Percentiles rank a stretch among this genome's conserved stretches.
These are phyloP conservation scores for Aureococcus anophagefferens DNA, from an alignment of 108 stramenopile genomes.

Conservation along the genomic window DNA sequence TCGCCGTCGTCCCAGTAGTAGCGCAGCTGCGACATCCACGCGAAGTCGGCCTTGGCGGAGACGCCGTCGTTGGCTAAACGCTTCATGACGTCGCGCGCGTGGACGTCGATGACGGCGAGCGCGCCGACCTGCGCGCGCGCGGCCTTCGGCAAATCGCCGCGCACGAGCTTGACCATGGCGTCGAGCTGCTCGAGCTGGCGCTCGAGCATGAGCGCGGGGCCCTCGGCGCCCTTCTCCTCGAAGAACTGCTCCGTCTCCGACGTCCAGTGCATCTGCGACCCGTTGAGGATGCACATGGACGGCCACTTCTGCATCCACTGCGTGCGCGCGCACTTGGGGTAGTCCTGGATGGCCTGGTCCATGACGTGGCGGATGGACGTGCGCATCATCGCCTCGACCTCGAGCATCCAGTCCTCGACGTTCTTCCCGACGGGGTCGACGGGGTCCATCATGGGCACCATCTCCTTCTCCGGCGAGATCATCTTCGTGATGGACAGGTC, in stretches of 20 bases:
- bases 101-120: constrained; percentile 57
- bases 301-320: constrained; percentile 56
- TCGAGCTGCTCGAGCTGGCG: constrained; percentile 39
- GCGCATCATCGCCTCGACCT: constrained; percentile 48
- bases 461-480: constrained; percentile 48
- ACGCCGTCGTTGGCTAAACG: constrained; percentile 39
- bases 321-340: constrained; percentile 28
- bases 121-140: constrained; percentile 46
- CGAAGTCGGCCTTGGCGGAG: constrained; percentile 26
- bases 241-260: constrained; percentile 38
- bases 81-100: constrained; percentile 54
- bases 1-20: constrained; percentile 57
- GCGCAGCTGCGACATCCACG: constrained; percentile 43
- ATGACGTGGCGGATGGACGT: constrained; percentile 29
- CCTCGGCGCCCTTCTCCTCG: constrained; percentile 16
- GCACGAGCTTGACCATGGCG: constrained; percentile 53
- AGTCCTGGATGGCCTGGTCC: constrained; percentile 23
- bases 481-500: constrained; percentile 40
- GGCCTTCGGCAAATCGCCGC: constrained; percentile 37
- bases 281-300: constrained; percentile 53
- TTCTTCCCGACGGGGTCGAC: constrained; percentile 53
- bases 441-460: constrained; percentile 21
- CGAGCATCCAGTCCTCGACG: constrained; percentile 56
- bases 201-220: constrained; percentile 13
- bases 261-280: constrained; percentile 57